Base-by-base conservation (phyloP, 2,329 filamentous ascomycete genomes). In the Gliomastix tumulicola region DNA sequence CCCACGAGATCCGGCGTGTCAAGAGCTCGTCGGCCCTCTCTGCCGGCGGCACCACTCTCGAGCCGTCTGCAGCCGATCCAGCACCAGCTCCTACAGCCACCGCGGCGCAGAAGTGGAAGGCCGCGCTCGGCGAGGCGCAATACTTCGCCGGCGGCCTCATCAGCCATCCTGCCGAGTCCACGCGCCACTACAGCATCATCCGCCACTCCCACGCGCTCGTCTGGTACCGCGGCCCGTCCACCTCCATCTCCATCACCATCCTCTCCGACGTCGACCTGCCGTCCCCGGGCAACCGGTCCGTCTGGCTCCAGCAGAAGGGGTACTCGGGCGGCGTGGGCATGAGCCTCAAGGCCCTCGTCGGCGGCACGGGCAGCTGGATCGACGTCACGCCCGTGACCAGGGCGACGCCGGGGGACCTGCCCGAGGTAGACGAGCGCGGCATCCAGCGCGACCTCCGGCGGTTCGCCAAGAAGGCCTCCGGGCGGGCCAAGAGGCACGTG, bases 221-320 rank as follows among this genome's bases (percentile, higher is more conserved):
- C 10, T 79, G 79, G 59, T 86, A 84, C 49, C 72, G 73, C 21
- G 82, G 82, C 0, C 70, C 75, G 2, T 64, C 67, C 4, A 87
- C 82, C 0, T 76, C 72, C 7, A 65, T 86, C 6, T 66, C 74
- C 4, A 65, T 87, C 27, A 80, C 79, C 3, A 67, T 85, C 32
- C 79, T 86, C 47, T 71, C 69, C 1, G 73, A 81, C 42, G 56
- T 59, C 3, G 73, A 81, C 41, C 56, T 60, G 3, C 68, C 71
- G 1, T 52, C 85, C 0, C 77, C 81, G 0, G 37, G 57, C 0
- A 68, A 72, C 18, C 68, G 82, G 7, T 76, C 74, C 0, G 52
- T 85, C 12, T 86, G 79, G 76, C 59, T 86, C 19, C 82, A 86
- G 58, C 70, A 70, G 40, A 81, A 79, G 44, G 82, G 82, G 3